A percentile compares a stretch with the other conserved stretches of the same genome.
These are phyloP conservation scores for Russula ochroleuca DNA, from an alignment of 768 basidiomycete species.

Conservation along the genomic window DNA sequence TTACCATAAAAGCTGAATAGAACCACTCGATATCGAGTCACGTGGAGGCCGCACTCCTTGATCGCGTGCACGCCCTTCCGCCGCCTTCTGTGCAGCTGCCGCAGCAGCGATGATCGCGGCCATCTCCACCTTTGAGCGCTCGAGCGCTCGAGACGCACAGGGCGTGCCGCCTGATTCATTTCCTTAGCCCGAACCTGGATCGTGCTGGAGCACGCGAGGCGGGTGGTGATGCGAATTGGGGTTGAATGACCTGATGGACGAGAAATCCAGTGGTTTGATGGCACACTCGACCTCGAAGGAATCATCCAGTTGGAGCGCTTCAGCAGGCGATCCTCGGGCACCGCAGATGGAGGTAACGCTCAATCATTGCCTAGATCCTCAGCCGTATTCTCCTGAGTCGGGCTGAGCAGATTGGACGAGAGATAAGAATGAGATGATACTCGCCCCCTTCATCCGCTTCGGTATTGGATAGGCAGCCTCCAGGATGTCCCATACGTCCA, in stretches of 20 bases:
- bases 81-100: slow-evolving; percentile 32
- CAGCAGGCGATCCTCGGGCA: slow-evolving; percentile 25
- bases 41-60: no score
- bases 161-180: slow-evolving; percentile 10
- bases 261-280: slow-evolving; percentile 32
- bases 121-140: slow-evolving; percentile 31
- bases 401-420: not conserved
- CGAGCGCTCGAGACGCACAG: slow-evolving; percentile 22
- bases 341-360: slow-evolving; percentile 7
- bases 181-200: not conserved
- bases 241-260: slow-evolving; percentile 3
- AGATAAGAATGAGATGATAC: slow-evolving; percentile 20
- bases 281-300: slow-evolving; percentile 17
- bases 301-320: slow-evolving; percentile 30
- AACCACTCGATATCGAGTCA: slow-evolving; percentile 98
- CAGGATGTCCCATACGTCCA: slow-evolving; percentile 75
- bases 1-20: slow-evolving; percentile 95
- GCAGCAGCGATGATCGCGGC: slow-evolving; percentile 44
- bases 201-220: not conserved
- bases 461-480: slow-evolving; percentile 82
- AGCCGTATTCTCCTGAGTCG: slow-evolving; percentile 31
- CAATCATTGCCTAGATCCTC: slow-evolving; percentile 21
- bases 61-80: slow-evolving; percentile 28
- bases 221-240: not conserved
- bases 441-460: slow-evolving; percentile 51